Percentiles rank a stretch among this genome's conserved stretches.
These are phyloP conservation scores for Ascochyta rabiei DNA, from an alignment of 2,329 filamentous ascomycete genomes.

Conservation along the genomic window DNA sequence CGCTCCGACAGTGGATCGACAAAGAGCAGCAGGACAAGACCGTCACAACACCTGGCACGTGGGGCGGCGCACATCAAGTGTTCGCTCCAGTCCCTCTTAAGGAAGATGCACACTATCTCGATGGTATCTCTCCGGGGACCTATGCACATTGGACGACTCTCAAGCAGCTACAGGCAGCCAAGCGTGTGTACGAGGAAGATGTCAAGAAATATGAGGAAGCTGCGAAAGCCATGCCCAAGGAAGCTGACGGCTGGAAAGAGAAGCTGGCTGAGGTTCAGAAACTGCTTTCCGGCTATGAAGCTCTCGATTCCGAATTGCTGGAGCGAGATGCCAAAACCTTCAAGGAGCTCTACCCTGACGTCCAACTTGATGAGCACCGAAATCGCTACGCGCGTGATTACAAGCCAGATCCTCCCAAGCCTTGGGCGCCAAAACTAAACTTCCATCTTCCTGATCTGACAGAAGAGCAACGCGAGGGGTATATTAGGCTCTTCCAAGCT, in stretches of 20 bases:
- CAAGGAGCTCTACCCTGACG: conserved; percentile 63
- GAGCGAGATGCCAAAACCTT: conserved; percentile 70
- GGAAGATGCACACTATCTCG: conserved; percentile 59
- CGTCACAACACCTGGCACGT: not conserved
- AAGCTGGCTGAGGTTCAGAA: conserved; percentile 63
- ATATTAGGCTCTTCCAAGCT: conserved; percentile 73
- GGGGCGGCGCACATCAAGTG: not conserved
- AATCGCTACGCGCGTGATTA: not conserved
- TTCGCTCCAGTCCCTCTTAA: conserved; percentile 32
- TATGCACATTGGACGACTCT: conserved; percentile 65
- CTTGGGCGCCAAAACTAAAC: conserved; percentile 22
- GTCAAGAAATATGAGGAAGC: conserved; percentile 39
- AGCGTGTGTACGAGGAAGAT: conserved; percentile 44
- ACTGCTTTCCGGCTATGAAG: conserved; percentile 59
- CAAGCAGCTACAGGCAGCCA: conserved; percentile 49
- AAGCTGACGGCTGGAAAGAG: conserved; percentile 48
- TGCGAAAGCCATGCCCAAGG: conserved; percentile 19
- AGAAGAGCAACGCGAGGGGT: conserved; percentile 62
- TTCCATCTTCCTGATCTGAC: conserved; percentile 61
- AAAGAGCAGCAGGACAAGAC: conserved; percentile 1
- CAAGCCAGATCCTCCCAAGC: conserved; percentile 20
- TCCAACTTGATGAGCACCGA: not conserved
- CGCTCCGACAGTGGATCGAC: conserved; percentile 14
- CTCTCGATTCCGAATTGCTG: conserved; percentile 62
- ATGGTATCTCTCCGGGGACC: conserved; percentile 57